Percentiles rank a stretch among this genome's conserved stretches.
phyloP scores from a whole-genome alignment of 176 grass and related monocot genomes.

The Cenchrus purpureus region DNA sequence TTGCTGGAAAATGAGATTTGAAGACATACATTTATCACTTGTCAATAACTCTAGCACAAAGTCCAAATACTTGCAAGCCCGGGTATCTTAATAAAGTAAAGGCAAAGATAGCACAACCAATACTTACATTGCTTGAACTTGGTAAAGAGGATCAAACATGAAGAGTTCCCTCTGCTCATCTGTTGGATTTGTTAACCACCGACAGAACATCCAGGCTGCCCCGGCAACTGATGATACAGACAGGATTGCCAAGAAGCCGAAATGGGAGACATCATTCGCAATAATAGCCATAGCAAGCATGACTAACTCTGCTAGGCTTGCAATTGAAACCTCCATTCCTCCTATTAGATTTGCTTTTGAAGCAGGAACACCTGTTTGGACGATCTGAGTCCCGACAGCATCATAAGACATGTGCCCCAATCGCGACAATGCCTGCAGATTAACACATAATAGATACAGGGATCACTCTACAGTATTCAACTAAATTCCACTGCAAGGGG shows the following conservation, averaged over 20 bases:
- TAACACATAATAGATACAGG: slow-evolving; percentile 17
- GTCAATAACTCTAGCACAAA: neutral
- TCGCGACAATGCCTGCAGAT: slow-evolving; percentile 76
- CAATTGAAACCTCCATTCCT: slow-evolving; percentile 89
- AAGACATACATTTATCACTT: neutral
- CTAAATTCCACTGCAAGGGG: slow-evolving; percentile 9
- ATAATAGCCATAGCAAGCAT: slow-evolving; percentile 95
- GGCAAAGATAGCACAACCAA: neutral
- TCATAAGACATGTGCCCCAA: slow-evolving; percentile 98
- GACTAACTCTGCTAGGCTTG: slow-evolving; percentile 88
- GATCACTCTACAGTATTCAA: slow-evolving; percentile 2
- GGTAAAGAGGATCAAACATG: slow-evolving; percentile 67
- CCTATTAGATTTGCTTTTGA: slow-evolving; percentile 97
- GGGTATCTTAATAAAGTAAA: neutral
- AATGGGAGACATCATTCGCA: slow-evolving; percentile 90
- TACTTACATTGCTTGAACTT: slow-evolving; percentile 49
- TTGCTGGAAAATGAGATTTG: neutral
- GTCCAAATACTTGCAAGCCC: neutral
- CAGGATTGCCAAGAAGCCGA: slow-evolving; percentile 85
- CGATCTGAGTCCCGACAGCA: slow-evolving; percentile 91
- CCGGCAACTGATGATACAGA: slow-evolving; percentile 73
- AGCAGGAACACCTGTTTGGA: slow-evolving; percentile 87
- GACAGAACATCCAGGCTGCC: slow-evolving; percentile 86
- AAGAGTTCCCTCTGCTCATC: slow-evolving; percentile 86
- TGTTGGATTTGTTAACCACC: slow-evolving; percentile 86